A percentile compares a stretch with the other conserved stretches of the same genome.
phyloP scores from a whole-genome alignment of 108 stramenopile species.

The Craspedostauros australis region DNA sequence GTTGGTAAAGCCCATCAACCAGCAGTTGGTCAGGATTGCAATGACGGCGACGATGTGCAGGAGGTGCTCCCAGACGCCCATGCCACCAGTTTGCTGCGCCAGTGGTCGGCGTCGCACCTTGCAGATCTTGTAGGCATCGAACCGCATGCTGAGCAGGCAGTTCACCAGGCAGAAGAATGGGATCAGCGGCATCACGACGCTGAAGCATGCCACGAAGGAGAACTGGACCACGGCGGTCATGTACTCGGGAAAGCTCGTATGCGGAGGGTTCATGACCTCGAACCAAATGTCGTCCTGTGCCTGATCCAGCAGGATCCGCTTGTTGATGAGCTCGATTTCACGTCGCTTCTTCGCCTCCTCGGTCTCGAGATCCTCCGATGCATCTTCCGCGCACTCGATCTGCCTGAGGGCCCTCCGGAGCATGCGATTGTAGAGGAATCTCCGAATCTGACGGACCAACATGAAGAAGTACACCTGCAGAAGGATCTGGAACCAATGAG shows the following conservation, averaged over 20 bases:
- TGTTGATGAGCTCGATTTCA: constrained; percentile 49
- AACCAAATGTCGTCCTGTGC: constrained; percentile 82
- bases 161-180: constrained; percentile 89
- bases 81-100: constrained; percentile 87
- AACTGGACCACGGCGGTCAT: constrained; percentile 87
- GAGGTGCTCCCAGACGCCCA: constrained; percentile 95
- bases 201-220: constrained; percentile 95
- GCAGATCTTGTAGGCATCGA: constrained; percentile 97
- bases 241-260: constrained; percentile 92
- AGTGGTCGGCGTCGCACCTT: constrained; percentile 82
- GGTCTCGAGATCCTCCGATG: constrained; percentile 17
- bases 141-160: constrained; percentile 88
- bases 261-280: constrained; percentile 72
- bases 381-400: constrained; percentile 53
- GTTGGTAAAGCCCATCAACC: constrained; percentile 88
- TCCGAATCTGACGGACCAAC: constrained; percentile 56
- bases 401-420: constrained; percentile 47
- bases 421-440: constrained; percentile 31
- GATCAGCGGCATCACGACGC: constrained; percentile 90
- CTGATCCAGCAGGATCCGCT: constrained; percentile 75
- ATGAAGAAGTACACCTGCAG: constrained; percentile 80
- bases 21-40: constrained; percentile 94
- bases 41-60: constrained; percentile 93
- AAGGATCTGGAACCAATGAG: constrained; percentile 82
- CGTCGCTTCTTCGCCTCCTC: constrained; percentile 30